Percentiles rank a stretch among this genome's conserved stretches.
These are phyloP conservation scores for Chlorella sp. DNA, from an alignment of 139 green algal genomes.

Conservation along the genomic window DNA sequence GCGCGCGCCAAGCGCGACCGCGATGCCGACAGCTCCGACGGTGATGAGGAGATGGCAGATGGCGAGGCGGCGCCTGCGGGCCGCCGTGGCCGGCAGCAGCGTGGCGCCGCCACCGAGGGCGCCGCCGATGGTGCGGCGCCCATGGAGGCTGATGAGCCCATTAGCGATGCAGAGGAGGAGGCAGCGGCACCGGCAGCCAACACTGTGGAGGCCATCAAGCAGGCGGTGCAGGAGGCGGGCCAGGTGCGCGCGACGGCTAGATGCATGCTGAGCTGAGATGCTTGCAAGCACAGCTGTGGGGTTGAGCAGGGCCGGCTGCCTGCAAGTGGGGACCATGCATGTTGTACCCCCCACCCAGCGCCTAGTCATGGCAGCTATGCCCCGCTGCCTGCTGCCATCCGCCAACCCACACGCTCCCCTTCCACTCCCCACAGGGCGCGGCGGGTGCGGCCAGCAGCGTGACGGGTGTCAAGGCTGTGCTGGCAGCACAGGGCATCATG, in stretches of 20 bases:
- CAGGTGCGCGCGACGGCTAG: neutral
- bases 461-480: constrained; percentile 42
- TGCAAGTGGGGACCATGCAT: too few relatives aligned
- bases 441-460: constrained; percentile 23
- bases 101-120: neutral
- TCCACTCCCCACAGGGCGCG: neutral
- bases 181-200: neutral
- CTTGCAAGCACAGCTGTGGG: too few relatives aligned
- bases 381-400: too few relatives aligned
- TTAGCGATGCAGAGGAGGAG: constrained; percentile 40
- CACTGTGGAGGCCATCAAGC: constrained; percentile 1
- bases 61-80: neutral
- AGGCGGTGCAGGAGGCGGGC: constrained; percentile 34
- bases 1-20: constrained; percentile 5
- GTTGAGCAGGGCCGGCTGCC: too few relatives aligned
- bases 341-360: too few relatives aligned
- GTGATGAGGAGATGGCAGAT: constrained; percentile 32
- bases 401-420: too few relatives aligned
- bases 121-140: constrained; percentile 17
- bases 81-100: neutral
- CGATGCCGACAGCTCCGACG: constrained; percentile 24
- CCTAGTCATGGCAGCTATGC: too few relatives aligned
- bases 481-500: constrained; percentile 21
- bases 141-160: constrained; percentile 33
- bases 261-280: too few relatives aligned